These are phyloP conservation scores for Maudiozyma pseudohumilis DNA, from an alignment of 805 yeast genomes.

Conservation along the genomic window DNA sequence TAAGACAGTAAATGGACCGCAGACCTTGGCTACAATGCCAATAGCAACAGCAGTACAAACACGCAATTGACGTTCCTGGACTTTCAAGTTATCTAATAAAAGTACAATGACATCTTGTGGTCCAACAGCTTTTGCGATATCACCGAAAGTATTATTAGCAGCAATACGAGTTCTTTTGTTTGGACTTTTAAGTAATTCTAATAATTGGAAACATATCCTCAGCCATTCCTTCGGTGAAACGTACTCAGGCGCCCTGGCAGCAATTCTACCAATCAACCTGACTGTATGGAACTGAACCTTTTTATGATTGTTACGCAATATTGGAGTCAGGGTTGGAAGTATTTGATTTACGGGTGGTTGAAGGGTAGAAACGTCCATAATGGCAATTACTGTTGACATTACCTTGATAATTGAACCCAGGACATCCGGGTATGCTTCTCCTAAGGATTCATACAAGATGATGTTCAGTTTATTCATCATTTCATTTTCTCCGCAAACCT, in stretches of 20 bases:
- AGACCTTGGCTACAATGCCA: constrained; percentile 89
- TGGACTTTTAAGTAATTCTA: constrained; percentile 80
- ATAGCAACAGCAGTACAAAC: constrained; percentile 97
- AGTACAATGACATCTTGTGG: constrained; percentile 90
- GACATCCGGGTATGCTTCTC: constrained; percentile 92
- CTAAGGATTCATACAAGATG: constrained; percentile 79
- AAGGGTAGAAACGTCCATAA: constrained; percentile 48
- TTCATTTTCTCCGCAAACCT: constrained; percentile 52
- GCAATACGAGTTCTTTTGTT: constrained; percentile 67
- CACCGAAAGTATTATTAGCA: constrained; percentile 86
- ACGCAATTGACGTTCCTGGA: constrained; percentile 91
- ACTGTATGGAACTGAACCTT: constrained; percentile 83
- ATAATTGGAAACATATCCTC: constrained; percentile 82
- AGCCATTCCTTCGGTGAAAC: constrained; percentile 95
- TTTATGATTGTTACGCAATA: constrained; percentile 78
- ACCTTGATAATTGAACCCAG: constrained; percentile 78
- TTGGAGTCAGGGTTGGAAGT: constrained; percentile 83
- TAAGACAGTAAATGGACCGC: constrained; percentile 84
- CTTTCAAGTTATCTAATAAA: constrained; percentile 70
- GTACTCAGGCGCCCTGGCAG: constrained; percentile 67
- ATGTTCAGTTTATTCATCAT: constrained; percentile 59
- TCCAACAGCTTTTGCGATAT: constrained; percentile 84
- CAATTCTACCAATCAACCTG: constrained; percentile 70
- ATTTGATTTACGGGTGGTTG: constrained; percentile 79
- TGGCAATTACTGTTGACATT: constrained; percentile 48